Evolutionary conservation across 1,139 yeast genomes (phyloP).

Genomic region (Hansenula sp.): DNA sequence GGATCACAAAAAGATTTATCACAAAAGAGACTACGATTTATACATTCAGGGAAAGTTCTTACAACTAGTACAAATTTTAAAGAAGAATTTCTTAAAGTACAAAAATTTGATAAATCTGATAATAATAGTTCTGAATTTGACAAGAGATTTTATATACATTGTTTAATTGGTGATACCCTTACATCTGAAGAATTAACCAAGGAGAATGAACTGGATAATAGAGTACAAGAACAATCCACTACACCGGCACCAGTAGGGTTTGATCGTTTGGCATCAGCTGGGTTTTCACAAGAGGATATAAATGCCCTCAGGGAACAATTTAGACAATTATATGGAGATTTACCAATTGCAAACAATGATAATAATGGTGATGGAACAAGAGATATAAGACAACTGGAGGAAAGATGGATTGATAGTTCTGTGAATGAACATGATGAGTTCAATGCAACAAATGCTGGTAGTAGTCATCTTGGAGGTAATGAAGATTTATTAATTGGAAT

Average conservation of each 20-base stretch:
- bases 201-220: conserved; percentile 58
- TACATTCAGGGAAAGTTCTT: conserved; percentile 70
- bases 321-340: conserved; percentile 55
- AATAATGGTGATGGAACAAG: conserved; percentile 17
- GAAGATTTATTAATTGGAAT: conserved; percentile 62
- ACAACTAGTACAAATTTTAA: conserved; percentile 53
- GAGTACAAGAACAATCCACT: conserved; percentile 40
- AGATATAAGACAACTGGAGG: conserved; percentile 65
- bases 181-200: conserved; percentile 52
- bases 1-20: conserved; percentile 30
- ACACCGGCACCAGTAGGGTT: conserved; percentile 82
- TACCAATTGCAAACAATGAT: conserved; percentile 19
- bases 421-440: conserved; percentile 45
- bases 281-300: conserved; percentile 76
- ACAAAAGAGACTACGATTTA: conserved; percentile 55
- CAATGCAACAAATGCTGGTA: conserved; percentile 24
- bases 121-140: conserved; percentile 11
- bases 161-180: conserved; percentile 73
- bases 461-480: conserved; percentile 36
- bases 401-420: conserved; percentile 86
- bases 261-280: conserved; percentile 77
- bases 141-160: conserved; percentile 57
- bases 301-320: conserved; percentile 71
- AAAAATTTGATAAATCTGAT: conserved; percentile 15
- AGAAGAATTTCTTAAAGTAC: conserved; percentile 26